Percentiles rank a stretch among this genome's conserved stretches.
Evolutionary conservation across 257 asterid species (phyloP).

Genomic region (Solanum stenotomum): DNA sequence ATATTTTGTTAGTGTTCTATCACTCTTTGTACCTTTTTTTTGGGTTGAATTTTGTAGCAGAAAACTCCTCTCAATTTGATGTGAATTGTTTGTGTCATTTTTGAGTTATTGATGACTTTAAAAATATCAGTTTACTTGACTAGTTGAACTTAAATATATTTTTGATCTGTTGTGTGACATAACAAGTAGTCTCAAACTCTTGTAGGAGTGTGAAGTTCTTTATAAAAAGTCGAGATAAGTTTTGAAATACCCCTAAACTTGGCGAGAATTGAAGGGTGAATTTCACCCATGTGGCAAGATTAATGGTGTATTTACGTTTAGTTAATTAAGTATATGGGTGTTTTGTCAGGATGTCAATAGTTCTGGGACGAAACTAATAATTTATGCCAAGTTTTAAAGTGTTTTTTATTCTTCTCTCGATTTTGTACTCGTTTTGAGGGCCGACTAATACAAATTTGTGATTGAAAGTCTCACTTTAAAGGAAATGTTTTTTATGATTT

Average conservation of each 20-base stretch:
- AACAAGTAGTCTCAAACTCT: too few species aligned
- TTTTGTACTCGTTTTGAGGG: not conserved
- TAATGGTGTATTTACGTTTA: too few species aligned
- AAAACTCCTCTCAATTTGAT: too few species aligned
- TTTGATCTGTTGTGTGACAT: too few species aligned
- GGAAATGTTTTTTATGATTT: not conserved
- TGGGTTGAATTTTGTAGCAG: not conserved
- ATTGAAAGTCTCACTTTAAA: not conserved
- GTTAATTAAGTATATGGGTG: not conserved
- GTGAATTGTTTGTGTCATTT: too few species aligned
- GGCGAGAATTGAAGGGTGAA: not conserved
- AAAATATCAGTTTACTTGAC: fast-evolving
- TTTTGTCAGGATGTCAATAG: not conserved
- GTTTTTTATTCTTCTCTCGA: too few species aligned
- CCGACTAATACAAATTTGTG: not conserved
- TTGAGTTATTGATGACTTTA: too few species aligned
- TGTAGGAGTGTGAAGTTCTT: not conserved
- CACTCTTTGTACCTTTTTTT: not conserved
- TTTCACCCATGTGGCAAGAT: too few species aligned
- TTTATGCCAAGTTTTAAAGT: too few species aligned
- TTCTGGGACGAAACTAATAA: too few species aligned
- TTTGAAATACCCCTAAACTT: too few species aligned
- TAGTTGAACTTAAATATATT: too few species aligned
- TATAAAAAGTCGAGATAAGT: not conserved
- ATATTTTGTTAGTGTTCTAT: not conserved